Conservation (phyloP, 2,329 filamentous ascomycete genomes). For the Thermoascus crustaceus region DNA sequence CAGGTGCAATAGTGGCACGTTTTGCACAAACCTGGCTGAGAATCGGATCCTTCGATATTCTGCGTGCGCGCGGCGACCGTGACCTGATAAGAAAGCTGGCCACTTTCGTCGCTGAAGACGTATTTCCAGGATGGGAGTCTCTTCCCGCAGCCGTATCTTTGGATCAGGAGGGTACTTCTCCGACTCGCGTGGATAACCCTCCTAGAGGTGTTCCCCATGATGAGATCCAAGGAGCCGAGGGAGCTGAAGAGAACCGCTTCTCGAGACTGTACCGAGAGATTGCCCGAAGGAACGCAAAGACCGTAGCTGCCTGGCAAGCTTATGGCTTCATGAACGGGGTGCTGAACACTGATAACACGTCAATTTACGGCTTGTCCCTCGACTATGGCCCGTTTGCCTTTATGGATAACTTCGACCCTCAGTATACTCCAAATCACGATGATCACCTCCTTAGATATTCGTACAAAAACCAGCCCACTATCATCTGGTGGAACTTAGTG, state of each 20-base stretch:
- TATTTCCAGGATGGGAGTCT: conserved; percentile 80
- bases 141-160: conserved; percentile 53
- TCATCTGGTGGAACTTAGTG: conserved; percentile 98
- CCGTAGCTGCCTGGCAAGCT: conserved; percentile 89
- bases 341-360: conserved; percentile 96
- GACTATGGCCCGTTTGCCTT: conserved; percentile 98
- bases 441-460: conserved; percentile 79
- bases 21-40: conserved; percentile 90
- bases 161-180: conserved; percentile 32
- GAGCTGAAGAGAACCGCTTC: conserved; percentile 75
- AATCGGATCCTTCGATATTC: conserved; percentile 93
- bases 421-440: conserved; percentile 95
- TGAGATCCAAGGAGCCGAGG: conserved; percentile 58
- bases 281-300: conserved; percentile 72
- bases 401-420: conserved; percentile 90
- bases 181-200: conserved; percentile 35
- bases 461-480: conserved; percentile 87
- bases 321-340: conserved; percentile 99
- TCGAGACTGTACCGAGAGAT: conserved; percentile 81
- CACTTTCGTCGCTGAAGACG: conserved; percentile 78
- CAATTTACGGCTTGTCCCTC: conserved; percentile 76
- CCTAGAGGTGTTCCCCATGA: conserved; percentile 48
- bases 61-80: conserved; percentile 72
- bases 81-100: conserved; percentile 64
- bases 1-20: conserved; percentile 83